These are phyloP conservation scores for Melampsora larici-populina DNA, from an alignment of 1,284 basidiomycete species.

Conservation along the genomic window DNA sequence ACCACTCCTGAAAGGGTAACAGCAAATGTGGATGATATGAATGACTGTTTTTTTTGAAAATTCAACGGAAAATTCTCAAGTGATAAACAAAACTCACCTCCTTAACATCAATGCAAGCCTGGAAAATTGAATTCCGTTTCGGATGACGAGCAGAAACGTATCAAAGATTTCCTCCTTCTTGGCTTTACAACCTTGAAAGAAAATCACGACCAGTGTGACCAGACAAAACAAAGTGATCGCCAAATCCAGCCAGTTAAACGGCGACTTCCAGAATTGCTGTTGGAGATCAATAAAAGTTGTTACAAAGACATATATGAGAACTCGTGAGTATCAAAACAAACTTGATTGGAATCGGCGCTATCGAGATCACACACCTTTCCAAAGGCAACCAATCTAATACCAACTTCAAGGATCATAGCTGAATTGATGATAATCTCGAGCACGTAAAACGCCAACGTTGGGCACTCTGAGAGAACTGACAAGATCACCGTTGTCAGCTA, in stretches of 20 bases:
- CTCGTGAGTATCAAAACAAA: background rate
- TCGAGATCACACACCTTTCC: constrained; percentile 63
- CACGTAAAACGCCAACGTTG: constrained; percentile 69
- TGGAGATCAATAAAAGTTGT: background rate
- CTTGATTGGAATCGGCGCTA: too few relatives aligned
- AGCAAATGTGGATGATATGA: background rate
- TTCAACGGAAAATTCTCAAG: constrained; percentile 30
- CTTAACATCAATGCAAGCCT: constrained; percentile 82
- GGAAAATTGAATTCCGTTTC: constrained; percentile 86
- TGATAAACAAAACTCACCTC: constrained; percentile 63
- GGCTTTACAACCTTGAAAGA: constrained; percentile 74
- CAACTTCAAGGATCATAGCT: constrained; percentile 87
- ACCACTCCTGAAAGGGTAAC: constrained; percentile 65
- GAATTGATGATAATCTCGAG: constrained; percentile 85
- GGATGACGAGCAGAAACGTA: constrained; percentile 78
- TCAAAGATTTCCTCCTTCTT: constrained; percentile 85
- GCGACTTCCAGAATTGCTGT: constrained; percentile 93
- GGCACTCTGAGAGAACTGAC: constrained; percentile 63
- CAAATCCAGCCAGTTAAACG: constrained; percentile 82
- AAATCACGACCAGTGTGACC: constrained; percentile 76
- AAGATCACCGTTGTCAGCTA: constrained; percentile 77
- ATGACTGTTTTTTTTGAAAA: too few relatives aligned
- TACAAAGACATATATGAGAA: background rate
- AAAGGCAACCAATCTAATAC: constrained; percentile 80
- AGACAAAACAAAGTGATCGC: constrained; percentile 79